Base-by-base conservation (phyloP, 768 basidiomycete species). In the Exidia glandulosa region DNA sequence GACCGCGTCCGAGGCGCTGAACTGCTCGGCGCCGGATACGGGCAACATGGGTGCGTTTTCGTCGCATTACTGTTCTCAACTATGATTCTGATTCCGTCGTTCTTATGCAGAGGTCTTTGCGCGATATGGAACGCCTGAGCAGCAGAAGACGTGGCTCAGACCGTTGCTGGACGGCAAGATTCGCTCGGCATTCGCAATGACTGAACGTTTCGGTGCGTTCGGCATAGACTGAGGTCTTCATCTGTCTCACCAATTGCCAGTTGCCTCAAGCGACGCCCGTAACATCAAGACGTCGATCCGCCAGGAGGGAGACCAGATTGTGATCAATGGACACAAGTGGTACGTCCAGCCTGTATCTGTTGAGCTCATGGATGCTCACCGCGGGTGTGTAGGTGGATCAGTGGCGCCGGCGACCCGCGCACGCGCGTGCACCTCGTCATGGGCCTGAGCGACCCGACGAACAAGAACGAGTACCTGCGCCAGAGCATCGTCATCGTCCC, bases 251-350 rank as follows among this genome's bases (percentile, higher is more conserved):
- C 19, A 9, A 3, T 23, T 36, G 65, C 19, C 56, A 88, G 91
- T 94, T 59, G 85, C 93, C n/a, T 94, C 90, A 3, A 94, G 91
- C 27, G 94, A 96, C 73, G 96, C 96, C 5, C 95, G 86, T 57
- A 99, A 99, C 71, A 92, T 95, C 66, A 84, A 82, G 56, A 95
- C 91, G 1, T 88, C 90, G 30, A 88, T 95, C 63, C 79, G 82
- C 59, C 81, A 82, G 63, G 89, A 93, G 67, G 90, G 92, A 34
- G 76, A 88, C 66, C 86, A 93, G 63, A 90, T 98, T 63, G 86
- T 95, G 63, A 85, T 99, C 62, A 94, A 89, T 66, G 96, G 94
- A 0, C 92, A 94, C 74, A 99, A 99, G 81, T 98, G 95, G 94
- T 90, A 60, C n/a, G 68, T 59, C 2, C 16, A 2, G 19, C 10